Evolutionary conservation across 192 early-diverging fungal species (phyloP), one percentile per base, ranked within the genome.

Genomic region (Borealophlyctis nickersoniae): DNA sequence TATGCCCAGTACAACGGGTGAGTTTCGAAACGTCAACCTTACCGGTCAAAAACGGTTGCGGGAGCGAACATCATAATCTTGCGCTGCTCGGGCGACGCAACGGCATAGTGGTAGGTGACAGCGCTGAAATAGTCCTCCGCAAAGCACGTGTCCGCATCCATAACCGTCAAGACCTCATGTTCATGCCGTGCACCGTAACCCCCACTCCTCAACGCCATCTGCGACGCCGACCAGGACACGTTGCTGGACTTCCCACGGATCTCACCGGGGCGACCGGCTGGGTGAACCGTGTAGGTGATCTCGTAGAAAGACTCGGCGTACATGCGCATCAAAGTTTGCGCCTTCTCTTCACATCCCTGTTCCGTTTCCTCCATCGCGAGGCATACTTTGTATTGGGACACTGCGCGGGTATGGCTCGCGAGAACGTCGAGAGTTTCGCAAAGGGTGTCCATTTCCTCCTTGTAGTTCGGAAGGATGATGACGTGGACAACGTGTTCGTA

Each of bases 331-430:
- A 91, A 67, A 60, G 52, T 74, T 29, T 66, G 73, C 22, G 88
- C 86, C 66, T 91, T 91, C 28, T 58, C 54, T 22, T 36, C 66
- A 54, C 77, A 55, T 26, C 81, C 84, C n/a, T 62, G 4, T 63
- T 91, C 89, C 35, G 76, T 75, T 30, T 79, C 86, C 71, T 91
- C 89, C 89, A 91, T 91, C 23, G 89, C 89, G 7, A 90, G 70
- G 55, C 88, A 81, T 73, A 88, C 85, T 73, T 81, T 70, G 71
- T 82, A 82, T 49, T 77, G 74, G 7, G 75, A 71, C 31, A 82
- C 31, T 4, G 81, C 81, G 9, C 72, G 60, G 19, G 52, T 22
- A 62, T 89, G 86, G 34, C 79, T 75, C 4, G 83, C 81, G 16
- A 90, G 72, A 45, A 86, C 73, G 60, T 87, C 86, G 45, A 90